These are phyloP conservation scores for Tricholoma hemisulphureum DNA, from an alignment of 768 basidiomycete genomes.

Conservation along the genomic window DNA sequence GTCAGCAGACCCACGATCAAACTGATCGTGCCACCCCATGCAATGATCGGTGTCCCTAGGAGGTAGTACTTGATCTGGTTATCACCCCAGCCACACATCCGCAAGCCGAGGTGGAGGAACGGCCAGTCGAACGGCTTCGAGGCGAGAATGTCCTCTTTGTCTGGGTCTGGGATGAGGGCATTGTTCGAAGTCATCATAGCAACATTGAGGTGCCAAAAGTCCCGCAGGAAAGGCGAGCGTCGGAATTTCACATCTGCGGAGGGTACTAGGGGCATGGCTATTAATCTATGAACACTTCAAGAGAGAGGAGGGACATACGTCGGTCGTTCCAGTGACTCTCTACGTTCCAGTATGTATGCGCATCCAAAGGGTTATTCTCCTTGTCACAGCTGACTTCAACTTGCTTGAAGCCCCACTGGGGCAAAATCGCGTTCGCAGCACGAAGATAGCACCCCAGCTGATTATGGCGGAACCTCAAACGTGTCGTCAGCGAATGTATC, in stretches of 20 bases:
- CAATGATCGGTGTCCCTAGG: constrained; percentile 87
- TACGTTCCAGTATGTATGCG: constrained; percentile 96
- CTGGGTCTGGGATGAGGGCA: constrained; percentile 93
- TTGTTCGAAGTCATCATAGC: constrained; percentile 99
- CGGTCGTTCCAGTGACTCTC: constrained; percentile 97
- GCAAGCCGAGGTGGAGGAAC: constrained; percentile 79
- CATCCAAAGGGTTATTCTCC: constrained; percentile 76
- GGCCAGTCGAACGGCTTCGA: constrained; percentile 95
- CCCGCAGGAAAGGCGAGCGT: constrained; percentile 87
- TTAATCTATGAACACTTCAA: not conserved
- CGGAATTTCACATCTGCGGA: constrained; percentile 80
- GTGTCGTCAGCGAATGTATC: constrained; percentile 90
- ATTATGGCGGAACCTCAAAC: constrained; percentile 80
- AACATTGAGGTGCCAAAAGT: constrained; percentile 99
- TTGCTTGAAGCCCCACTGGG: constrained; percentile 99
- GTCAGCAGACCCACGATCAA: constrained; percentile 53
- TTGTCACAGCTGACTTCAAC: constrained; percentile 93
- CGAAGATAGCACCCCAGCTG: constrained; percentile 82
- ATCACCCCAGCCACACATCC: constrained; percentile 98
- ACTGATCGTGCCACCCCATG: constrained; percentile 80
- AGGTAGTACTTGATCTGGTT: constrained; percentile 88
- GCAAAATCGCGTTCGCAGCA: constrained; percentile 84
- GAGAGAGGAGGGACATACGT: constrained; percentile 50
- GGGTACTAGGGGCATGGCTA: constrained; percentile 57
- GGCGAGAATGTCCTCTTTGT: constrained; percentile 97